These are phyloP conservation scores for Kodamaea sagamina DNA, from an alignment of 805 yeast genomes.

Conservation along the genomic window DNA sequence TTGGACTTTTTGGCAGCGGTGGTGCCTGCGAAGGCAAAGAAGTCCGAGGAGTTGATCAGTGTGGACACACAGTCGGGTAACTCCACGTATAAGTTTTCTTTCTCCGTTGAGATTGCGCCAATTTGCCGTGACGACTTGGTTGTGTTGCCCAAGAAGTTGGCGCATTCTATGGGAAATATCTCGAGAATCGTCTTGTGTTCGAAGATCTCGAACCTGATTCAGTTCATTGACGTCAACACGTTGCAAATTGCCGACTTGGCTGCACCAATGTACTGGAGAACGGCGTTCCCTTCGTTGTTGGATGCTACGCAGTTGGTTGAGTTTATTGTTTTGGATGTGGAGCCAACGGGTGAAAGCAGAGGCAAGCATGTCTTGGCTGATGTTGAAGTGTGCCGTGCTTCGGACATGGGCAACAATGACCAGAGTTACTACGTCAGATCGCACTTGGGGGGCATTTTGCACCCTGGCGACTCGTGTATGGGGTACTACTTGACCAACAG, in stretches of 20 bases:
- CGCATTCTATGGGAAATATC: conserved; percentile 79
- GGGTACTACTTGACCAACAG: conserved; percentile 87
- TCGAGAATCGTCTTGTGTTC: conserved; percentile 82
- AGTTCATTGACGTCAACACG: conserved; percentile 83
- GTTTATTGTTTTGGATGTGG: conserved; percentile 90
- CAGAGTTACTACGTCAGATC: conserved; percentile 80
- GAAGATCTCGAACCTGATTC: conserved; percentile 77
- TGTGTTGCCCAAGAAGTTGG: conserved; percentile 84
- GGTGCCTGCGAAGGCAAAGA: conserved; percentile 79
- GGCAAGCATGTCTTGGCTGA: conserved; percentile 88
- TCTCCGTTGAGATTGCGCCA: conserved; percentile 91
- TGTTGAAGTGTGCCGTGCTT: conserved; percentile 83
- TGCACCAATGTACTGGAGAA: conserved; percentile 76
- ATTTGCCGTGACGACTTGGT: conserved; percentile 96
- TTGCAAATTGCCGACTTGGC: conserved; percentile 75
- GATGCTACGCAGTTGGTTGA: conserved; percentile 78
- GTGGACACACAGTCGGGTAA: conserved; percentile 91
- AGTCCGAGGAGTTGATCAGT: conserved; percentile 88
- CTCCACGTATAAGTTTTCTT: conserved; percentile 85
- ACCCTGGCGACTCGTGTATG: conserved; percentile 94
- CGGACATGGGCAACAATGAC: conserved; percentile 87
- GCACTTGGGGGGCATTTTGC: conserved; percentile 90
- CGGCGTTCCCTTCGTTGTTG: conserved; percentile 74
- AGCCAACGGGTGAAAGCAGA: conserved; percentile 77
- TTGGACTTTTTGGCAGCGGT: conserved; percentile 83